phyloP scores from a whole-genome alignment of 345 rosid genomes.

The Populus tremula region DNA sequence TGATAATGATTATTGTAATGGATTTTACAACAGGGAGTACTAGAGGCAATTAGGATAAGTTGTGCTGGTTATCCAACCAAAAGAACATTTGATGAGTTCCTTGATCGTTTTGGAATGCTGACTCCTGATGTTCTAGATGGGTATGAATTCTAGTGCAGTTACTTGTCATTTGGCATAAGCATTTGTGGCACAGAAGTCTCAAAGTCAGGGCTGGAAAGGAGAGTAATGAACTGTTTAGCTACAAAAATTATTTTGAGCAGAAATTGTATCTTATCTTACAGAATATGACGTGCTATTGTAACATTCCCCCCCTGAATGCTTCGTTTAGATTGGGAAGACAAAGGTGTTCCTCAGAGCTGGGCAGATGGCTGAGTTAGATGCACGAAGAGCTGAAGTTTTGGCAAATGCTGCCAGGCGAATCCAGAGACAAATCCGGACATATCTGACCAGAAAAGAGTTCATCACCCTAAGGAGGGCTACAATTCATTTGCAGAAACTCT shows the following conservation, averaged over 20 bases:
- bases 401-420: conserved; percentile 47
- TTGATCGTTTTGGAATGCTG: conserved; percentile 76
- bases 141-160: conserved; percentile 19
- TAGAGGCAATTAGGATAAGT: conserved; percentile 79
- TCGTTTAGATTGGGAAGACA: conserved; percentile 60
- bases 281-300: neutral
- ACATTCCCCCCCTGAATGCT: neutral
- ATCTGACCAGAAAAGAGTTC: conserved; percentile 50
- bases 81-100: conserved; percentile 72
- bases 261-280: neutral
- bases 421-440: conserved; percentile 53
- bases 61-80: conserved; percentile 87
- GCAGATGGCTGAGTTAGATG: conserved; percentile 74
- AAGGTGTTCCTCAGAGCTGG: conserved; percentile 71
- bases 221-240: neutral
- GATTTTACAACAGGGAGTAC: conserved; percentile 36
- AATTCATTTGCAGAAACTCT: conserved; percentile 42
- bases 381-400: conserved; percentile 59
- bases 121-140: conserved; percentile 62
- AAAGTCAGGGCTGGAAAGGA: conserved; percentile 3
- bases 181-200: neutral
- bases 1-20: neutral
- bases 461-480: conserved; percentile 41
- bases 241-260: neutral
- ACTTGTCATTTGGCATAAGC: neutral